Conservation (phyloP, 2,329 filamentous ascomycete genomes). For the Venturia oleaginea region DNA sequence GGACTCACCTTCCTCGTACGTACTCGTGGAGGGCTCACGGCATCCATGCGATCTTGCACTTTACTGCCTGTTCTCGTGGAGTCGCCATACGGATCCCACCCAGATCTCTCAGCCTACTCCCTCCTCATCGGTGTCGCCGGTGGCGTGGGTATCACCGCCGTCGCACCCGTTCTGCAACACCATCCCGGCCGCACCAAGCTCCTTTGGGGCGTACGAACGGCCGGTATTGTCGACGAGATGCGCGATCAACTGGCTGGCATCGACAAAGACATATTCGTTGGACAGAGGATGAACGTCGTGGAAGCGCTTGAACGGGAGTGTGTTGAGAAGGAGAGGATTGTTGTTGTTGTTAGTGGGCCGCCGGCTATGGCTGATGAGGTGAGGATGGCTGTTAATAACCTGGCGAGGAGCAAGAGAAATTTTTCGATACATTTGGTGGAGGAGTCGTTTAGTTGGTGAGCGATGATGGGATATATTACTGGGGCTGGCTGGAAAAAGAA, state of each 20-base stretch:
- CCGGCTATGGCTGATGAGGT: conserved; percentile 33
- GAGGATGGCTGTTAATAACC: conserved; percentile 22
- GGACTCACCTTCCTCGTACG: conserved; percentile 31
- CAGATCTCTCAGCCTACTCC: conserved; percentile 20
- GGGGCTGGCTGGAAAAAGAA: too few species aligned
- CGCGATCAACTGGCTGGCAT: conserved; percentile 19
- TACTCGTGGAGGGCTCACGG: conserved; percentile 31
- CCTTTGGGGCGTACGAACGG: conserved; percentile 29
- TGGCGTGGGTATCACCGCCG: conserved; percentile 39
- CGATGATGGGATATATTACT: too few species aligned
- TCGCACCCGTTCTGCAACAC: conserved; percentile 28
- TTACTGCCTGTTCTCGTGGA: conserved; percentile 33
- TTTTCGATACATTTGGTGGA: not conserved
- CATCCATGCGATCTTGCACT: conserved; percentile 18
- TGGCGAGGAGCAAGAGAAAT: conserved; percentile 12
- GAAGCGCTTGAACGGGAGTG: conserved; percentile 26
- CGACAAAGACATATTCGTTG: conserved; percentile 31
- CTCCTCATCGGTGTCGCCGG: conserved; percentile 30
- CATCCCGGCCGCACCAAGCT: conserved; percentile 33
- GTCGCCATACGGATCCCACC: conserved; percentile 31
- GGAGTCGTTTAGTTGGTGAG: conserved; percentile 11
- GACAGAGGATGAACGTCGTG: conserved; percentile 27
- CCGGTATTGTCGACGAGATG: conserved; percentile 26
- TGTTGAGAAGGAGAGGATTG: conserved; percentile 25
- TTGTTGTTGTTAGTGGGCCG: conserved; percentile 37